Conservation (phyloP, 2,329 filamentous ascomycete species). For the Calonectria henricotiae region DNA sequence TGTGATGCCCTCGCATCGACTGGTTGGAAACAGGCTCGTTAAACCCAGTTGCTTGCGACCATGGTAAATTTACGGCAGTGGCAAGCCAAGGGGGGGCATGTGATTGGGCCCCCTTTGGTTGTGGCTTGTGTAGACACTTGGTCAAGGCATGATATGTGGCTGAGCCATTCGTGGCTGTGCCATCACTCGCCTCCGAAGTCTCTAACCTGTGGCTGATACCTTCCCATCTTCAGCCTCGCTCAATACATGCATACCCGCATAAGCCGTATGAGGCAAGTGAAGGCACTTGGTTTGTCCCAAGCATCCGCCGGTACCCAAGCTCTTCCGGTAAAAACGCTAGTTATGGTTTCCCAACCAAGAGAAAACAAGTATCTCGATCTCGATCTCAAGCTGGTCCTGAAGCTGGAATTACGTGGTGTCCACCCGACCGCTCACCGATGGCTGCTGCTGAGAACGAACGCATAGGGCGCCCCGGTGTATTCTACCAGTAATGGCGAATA, state of each 20-base stretch:
- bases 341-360: not conserved
- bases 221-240: not conserved
- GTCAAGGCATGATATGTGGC: constrained; percentile 13
- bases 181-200: not conserved
- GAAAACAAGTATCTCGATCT: not conserved
- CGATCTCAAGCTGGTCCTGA: constrained; percentile 1
- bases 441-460: not conserved
- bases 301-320: not conserved
- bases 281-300: not conserved
- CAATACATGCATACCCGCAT: not conserved
- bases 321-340: not conserved
- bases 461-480: constrained; percentile 4
- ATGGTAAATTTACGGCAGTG: constrained; percentile 46
- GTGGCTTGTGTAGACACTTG: constrained; percentile 39
- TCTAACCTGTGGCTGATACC: not conserved
- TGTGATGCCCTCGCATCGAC: constrained; percentile 52
- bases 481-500: not conserved
- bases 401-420: constrained; percentile 8
- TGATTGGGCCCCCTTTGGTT: constrained; percentile 39
- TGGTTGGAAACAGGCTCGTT: constrained; percentile 45
- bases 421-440: constrained; percentile 7
- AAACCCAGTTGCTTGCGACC: constrained; percentile 39
- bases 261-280: not conserved
- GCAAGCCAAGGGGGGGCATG: constrained; percentile 23
- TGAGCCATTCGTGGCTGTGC: not conserved